Evolutionary conservation across 306 rosid genomes (phyloP), one percentile per base, ranked within the genome.

Genomic region (Castanopsis chinensis): DNA sequence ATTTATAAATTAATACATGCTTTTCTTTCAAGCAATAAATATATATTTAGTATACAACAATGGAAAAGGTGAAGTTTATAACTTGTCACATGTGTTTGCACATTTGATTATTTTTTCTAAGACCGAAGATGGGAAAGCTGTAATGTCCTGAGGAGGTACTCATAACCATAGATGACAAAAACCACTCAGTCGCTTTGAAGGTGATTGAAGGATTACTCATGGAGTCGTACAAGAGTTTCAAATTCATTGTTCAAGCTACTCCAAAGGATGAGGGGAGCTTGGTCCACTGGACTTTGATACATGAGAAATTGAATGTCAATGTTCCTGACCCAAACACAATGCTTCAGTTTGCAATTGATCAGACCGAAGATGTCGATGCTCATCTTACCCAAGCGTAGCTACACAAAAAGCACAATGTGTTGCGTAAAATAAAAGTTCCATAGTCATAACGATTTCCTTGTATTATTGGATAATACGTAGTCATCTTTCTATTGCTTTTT

Each of bases 141-240:
- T 33, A 1, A 70, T 77, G 12, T 63, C 71, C 71, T 3, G 83
- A 86, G 79, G 74, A 83, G 37, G 1, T 73, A n/a, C 20, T 86
- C 12, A 83, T 80, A 71, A 78, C 83, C 61, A 52, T 86, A 35
- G 87, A 86, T 37, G 75, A 49, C 2, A 76, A 86, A 27, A 86
- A 80, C 0, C 74, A 83, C 21, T 25, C 33, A 33, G 33, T 83
- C 27, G 56, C 81, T 7, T 86, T 69, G 59, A 83, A 73, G 71
- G 79, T 83, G n/a, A 23, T 80, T 30, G 85, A 81, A 71, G 85
- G 80, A 60, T 83, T 81, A 43, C 60, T 78, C 15, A 1, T 81
- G 60, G 73, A 83, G 43, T 43, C 49, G 23, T 74, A 68, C 76
- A 72, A 74, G 73, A 59, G 72, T 69, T 80, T 83, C 49, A 35